Conservation (phyloP, 2,329 filamentous ascomycete species). For the Colletotrichum australisinense region DNA sequence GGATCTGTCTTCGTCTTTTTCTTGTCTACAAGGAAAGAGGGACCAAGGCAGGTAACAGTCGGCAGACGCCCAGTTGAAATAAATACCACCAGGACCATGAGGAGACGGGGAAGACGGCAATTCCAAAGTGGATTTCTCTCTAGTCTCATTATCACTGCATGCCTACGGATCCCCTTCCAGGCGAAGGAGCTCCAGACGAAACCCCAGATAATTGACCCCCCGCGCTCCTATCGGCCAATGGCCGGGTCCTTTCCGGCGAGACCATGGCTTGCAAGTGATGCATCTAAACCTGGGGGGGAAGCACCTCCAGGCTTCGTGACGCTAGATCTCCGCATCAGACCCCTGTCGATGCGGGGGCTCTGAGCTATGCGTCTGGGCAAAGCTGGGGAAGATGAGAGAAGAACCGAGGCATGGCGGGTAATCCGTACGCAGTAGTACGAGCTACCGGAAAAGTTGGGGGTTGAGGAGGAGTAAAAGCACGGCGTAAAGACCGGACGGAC, state of each 20-base stretch:
- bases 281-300: slow-evolving; percentile 20
- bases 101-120: not conserved
- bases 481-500: not conserved
- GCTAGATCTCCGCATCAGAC: slow-evolving; percentile 23
- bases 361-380: slow-evolving; percentile 11
- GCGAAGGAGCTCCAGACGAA: slow-evolving; percentile 5
- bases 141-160: slow-evolving; percentile 16
- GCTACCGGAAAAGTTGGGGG: not conserved
- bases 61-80: not conserved
- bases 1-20: not conserved
- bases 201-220: slow-evolving; percentile 4
- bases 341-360: slow-evolving; percentile 33
- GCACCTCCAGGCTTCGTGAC: slow-evolving; percentile 26
- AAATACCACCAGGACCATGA: not conserved
- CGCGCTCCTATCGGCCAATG: slow-evolving; percentile 18
- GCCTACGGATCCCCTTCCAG: not conserved
- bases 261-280: slow-evolving; percentile 4
- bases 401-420: not conserved
- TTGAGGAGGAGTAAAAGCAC: not conserved
- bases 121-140: not conserved
- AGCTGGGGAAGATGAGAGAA: slow-evolving; percentile 9
- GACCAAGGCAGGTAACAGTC: not conserved
- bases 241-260: slow-evolving; percentile 6
- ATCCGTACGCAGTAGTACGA: not conserved
- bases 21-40: not conserved